phyloP scores from a whole-genome alignment of 805 yeast genomes.

The Saccharomyces kudriavzevii region DNA sequence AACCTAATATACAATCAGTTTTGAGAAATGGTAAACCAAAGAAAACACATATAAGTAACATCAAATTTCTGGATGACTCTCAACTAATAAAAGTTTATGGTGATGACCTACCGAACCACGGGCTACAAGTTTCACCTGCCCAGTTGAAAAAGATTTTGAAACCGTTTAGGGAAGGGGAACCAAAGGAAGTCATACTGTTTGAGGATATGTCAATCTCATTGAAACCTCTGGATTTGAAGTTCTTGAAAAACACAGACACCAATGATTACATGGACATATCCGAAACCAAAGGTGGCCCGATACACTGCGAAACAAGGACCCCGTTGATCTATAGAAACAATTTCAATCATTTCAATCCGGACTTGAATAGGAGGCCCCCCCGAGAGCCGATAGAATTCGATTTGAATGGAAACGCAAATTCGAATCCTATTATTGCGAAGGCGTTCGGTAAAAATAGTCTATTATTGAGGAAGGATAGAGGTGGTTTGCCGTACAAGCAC shows the following conservation, averaged over 20 bases:
- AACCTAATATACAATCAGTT: constrained; percentile 14
- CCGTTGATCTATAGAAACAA: constrained; percentile 20
- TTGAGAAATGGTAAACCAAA: constrained; percentile 11
- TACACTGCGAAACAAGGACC: constrained; percentile 18
- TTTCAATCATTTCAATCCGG: constrained; percentile 22
- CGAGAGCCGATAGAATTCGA: constrained; percentile 22
- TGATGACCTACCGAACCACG: constrained; percentile 27
- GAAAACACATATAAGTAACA: constrained; percentile 8
- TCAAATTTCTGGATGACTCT: constrained; percentile 23
- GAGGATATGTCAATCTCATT: constrained; percentile 16
- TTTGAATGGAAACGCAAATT: constrained; percentile 3
- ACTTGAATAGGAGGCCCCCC: constrained; percentile 20
- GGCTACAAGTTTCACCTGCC: constrained; percentile 23
- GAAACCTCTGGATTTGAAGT: constrained; percentile 11
- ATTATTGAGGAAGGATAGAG: constrained; percentile 28
- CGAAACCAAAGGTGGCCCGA: constrained; percentile 24
- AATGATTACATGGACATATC: constrained; percentile 23
- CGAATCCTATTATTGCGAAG: constrained; percentile 23
- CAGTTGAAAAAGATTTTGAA: constrained; percentile 26
- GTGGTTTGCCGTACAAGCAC: constrained; percentile 30
- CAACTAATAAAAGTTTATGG: constrained; percentile 26
- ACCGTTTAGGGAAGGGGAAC: constrained; percentile 30
- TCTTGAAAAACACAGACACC: constrained; percentile 1
- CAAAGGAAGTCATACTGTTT: constrained; percentile 22
- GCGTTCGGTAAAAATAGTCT: constrained; percentile 30